phyloP scores from a whole-genome alignment of 2,329 filamentous ascomycete species.

The Sarocladium oryzae region DNA sequence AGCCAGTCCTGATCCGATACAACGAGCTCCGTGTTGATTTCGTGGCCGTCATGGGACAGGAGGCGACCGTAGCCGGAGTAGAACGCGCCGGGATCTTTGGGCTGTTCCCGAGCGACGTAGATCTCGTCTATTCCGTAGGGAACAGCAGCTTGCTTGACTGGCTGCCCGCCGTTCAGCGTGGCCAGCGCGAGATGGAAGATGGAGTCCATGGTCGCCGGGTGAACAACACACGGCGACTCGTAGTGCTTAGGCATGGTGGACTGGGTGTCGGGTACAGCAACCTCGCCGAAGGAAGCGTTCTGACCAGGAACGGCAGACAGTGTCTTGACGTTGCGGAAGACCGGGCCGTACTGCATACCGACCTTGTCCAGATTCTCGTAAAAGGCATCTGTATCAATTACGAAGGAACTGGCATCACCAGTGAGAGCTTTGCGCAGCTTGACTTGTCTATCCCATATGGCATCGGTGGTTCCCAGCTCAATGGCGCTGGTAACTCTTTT shows the following conservation, averaged over 20 bases:
- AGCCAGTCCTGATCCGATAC: slow-evolving; percentile 12
- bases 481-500: slow-evolving; percentile 11
- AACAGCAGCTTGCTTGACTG: slow-evolving; percentile 10
- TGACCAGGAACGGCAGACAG: slow-evolving; percentile 1
- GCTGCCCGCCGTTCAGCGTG: slow-evolving; percentile 1
- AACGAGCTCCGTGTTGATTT: slow-evolving; percentile 8
- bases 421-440: background rate
- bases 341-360: slow-evolving; percentile 15
- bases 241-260: slow-evolving; percentile 22
- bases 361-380: slow-evolving; percentile 13
- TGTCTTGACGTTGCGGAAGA: slow-evolving; percentile 11
- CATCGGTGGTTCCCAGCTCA: background rate
- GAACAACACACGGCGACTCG: slow-evolving; percentile 23
- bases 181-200: slow-evolving; percentile 10
- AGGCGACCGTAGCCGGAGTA: slow-evolving; percentile 8
- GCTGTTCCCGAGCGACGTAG: slow-evolving; percentile 11
- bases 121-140: slow-evolving; percentile 9
- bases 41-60: slow-evolving; percentile 2
- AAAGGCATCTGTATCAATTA: slow-evolving; percentile 12
- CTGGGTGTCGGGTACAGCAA: slow-evolving; percentile 13
- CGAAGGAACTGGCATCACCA: background rate
- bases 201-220: slow-evolving; percentile 26
- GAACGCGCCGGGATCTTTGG: background rate
- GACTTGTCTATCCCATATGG: background rate
- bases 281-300: background rate